These are phyloP conservation scores for Starmerella floris DNA, from an alignment of 805 yeast genomes.

Conservation along the genomic window DNA sequence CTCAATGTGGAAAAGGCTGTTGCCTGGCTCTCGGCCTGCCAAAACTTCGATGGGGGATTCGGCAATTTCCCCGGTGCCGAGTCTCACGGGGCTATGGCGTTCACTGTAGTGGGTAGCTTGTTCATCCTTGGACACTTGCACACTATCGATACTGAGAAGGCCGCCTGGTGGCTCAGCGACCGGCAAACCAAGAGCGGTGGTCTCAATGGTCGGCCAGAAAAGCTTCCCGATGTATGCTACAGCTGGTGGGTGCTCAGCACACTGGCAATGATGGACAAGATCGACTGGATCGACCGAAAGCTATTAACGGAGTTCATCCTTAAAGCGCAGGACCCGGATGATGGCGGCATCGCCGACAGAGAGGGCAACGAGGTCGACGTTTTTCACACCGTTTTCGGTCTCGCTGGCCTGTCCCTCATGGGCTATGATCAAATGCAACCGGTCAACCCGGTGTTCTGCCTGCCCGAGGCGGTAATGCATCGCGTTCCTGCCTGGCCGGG, in stretches of 20 bases:
- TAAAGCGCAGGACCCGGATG: conserved; percentile 56
- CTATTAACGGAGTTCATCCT: conserved; percentile 57
- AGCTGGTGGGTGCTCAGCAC: conserved; percentile 94
- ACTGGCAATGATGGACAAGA: conserved; percentile 47
- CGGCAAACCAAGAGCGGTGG: conserved; percentile 84
- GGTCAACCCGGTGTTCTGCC: conserved; percentile 77
- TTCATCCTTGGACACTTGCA: conserved; percentile 54
- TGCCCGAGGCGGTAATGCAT: conserved; percentile 36
- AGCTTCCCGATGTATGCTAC: conserved; percentile 93
- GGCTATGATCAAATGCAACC: conserved; percentile 45
- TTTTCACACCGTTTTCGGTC: conserved; percentile 80
- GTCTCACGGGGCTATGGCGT: conserved; percentile 70
- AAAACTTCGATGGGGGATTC: conserved; percentile 90
- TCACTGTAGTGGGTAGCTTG: conserved; percentile 71
- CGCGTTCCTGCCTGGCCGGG: conserved; percentile 16
- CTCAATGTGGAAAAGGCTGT: conserved; percentile 44
- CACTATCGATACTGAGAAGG: conserved; percentile 31
- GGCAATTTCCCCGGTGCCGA: conserved; percentile 92
- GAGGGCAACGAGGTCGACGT: conserved; percentile 86
- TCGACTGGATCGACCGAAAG: conserved; percentile 64
- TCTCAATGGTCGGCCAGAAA: conserved; percentile 89
- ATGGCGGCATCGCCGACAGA: conserved; percentile 88
- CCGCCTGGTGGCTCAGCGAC: conserved; percentile 79
- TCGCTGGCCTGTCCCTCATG: conserved; percentile 73
- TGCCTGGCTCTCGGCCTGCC: conserved; percentile 51